Evolutionary conservation across 495 filamentous ascomycete genomes (phyloP).

Genomic region (Aspergillus campestris): DNA sequence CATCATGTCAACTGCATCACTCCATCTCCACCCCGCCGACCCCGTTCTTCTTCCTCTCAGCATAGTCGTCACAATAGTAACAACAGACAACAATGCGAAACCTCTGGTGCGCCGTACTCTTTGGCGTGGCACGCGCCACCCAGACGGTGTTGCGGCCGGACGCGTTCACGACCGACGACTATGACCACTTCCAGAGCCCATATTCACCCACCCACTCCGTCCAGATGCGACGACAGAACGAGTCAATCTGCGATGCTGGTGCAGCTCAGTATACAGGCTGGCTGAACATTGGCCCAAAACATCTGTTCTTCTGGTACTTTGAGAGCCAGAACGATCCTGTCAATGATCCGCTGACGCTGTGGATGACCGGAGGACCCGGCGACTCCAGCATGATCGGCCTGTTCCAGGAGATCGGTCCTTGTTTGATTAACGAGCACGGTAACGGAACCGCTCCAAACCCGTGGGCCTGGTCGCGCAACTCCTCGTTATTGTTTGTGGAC

Average conservation of each 20-base stretch:
- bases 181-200: constrained; percentile 12
- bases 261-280: constrained; percentile 34
- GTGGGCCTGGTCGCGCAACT: constrained; percentile 37
- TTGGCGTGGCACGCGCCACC: constrained; percentile 1
- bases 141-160: constrained; percentile 6
- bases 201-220: constrained; percentile 25
- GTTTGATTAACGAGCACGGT: constrained; percentile 30
- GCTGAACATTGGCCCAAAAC: constrained; percentile 25
- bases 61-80: too few species aligned
- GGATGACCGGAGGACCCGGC: constrained; percentile 49
- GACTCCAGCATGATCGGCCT: constrained; percentile 31
- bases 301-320: constrained; percentile 58
- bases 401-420: constrained; percentile 33
- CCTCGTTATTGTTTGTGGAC: constrained; percentile 39
- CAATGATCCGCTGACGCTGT: constrained; percentile 45
- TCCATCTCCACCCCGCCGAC: too few species aligned
- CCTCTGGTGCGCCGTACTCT: constrained; percentile 1
- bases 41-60: too few species aligned
- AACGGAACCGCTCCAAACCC: constrained; percentile 36
- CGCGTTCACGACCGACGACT: constrained; percentile 1
- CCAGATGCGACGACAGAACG: constrained; percentile 31
- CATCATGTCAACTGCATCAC: too few species aligned
- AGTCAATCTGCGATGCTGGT: constrained; percentile 28
- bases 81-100: not conserved
- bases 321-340: constrained; percentile 45